Percentiles rank a stretch among this genome's conserved stretches.
phyloP scores from a whole-genome alignment of 345 rosid species.

The Alliaria petiolata region DNA sequence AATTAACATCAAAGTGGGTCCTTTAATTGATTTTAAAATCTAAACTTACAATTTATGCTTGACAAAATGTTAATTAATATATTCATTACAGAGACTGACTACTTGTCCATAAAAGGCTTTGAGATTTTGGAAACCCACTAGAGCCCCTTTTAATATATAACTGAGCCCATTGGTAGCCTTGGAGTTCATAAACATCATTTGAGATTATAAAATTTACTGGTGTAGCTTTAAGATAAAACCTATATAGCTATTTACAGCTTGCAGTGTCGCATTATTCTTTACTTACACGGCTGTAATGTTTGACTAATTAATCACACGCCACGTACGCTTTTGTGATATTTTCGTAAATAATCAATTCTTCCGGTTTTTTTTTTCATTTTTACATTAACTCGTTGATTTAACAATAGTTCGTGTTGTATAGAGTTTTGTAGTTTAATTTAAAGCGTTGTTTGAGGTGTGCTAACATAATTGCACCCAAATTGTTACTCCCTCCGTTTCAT shows the following conservation, averaged over 20 bases:
- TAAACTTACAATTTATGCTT: no score
- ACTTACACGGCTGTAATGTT: neutral
- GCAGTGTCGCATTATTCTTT: slow-evolving; percentile 6
- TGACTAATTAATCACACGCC: neutral
- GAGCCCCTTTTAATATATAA: neutral
- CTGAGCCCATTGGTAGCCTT: neutral
- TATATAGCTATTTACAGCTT: neutral
- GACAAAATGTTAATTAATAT: no score
- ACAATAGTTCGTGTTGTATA: neutral
- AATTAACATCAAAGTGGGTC: no score
- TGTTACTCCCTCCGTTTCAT: no score
- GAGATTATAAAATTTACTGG: neutral
- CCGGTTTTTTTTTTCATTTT: neutral
- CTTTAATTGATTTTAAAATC: no score
- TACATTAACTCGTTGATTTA: neutral
- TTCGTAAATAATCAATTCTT: neutral
- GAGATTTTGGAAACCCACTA: neutral
- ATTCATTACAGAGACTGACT: no score
- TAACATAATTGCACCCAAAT: neutral
- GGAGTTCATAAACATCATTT: neutral
- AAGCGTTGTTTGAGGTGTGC: neutral
- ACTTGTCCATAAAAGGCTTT: neutral
- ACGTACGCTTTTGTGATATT: neutral
- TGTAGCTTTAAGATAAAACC: neutral
- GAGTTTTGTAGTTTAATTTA: neutral